Base-by-base conservation (phyloP, 306 rosid species). In the Castanospermum australe region DNA sequence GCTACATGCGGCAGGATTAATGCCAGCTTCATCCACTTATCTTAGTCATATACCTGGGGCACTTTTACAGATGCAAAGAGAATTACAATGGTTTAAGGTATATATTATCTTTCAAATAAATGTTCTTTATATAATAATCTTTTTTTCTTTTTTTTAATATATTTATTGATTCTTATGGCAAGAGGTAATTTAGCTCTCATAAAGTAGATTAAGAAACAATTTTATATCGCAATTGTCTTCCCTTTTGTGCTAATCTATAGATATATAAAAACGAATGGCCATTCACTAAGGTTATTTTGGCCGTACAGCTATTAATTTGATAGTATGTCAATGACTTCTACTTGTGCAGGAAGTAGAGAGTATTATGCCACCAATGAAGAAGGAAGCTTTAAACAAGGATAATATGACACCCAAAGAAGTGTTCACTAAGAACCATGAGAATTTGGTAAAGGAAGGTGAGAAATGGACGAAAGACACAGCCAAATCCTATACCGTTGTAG, bases 51-150 rank as follows among this genome's bases (percentile, higher is more conserved):
- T 67, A 2, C 0, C 74, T 0, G 74, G 81, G 33, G 67, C 74
- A 36, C 66, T 73, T 21, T 20, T 80, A 20, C 76, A 73, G 6
- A 73, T 54, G 78, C 78, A 56, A 22, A 56, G 18, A 13, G 50
- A 73, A 36, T n/a, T 73, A 1, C 67, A 60, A 17, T 75, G 71
- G 64, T 57, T 21, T 57, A 57, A 57, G 64, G 64, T n/a, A n/a
- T 25, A 12, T 21, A 18, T 2, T 28, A 28, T 28, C 32, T 28
- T 28, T 28, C 32, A 28, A n/a, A 28, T 28, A 1, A 3, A 28
- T 3, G 2, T 28, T 28, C n/a, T n/a, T n/a, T 3, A 3, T 28
- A 1, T 1, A 28, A 28, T 3, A 28, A 28, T 28, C 3, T 6
- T 4, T 33, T 33, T 33, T 33, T 33, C n/a, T n/a, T n/a, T n/a